Evolutionary conservation across 2,329 filamentous ascomycete species (phyloP), one percentile per base, ranked within the genome.

Genomic region (Phoma sp.): DNA sequence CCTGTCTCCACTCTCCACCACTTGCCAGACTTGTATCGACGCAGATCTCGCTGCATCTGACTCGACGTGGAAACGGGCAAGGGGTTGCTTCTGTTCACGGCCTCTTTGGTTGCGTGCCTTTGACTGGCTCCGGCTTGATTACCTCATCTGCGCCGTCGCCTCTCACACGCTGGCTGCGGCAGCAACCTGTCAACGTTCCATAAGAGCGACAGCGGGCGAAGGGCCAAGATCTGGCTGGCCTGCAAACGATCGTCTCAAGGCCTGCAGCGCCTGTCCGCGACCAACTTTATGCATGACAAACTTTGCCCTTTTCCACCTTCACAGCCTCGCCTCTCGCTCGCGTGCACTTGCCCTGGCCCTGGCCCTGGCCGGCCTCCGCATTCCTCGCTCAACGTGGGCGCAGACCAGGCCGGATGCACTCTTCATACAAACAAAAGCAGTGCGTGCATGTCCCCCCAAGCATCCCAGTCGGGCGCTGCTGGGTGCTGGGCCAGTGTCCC

Each of bases 11-110:
- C 68, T 13, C 12, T 29, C 7, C 6, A 29, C 25, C 9, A 55
- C 57, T 61, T 52, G 50, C 55, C 61, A 57, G 55, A 51, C 62
- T 62, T 43, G 52, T 56, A 58, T 62, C 55, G 64, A 62, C 60
- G 68, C 60, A 65, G 71, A 71, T 66, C 59, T 59, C 61, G 49
- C 66, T 72, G 65, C 65, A 69, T 67, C 64, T 69, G 69, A 72
- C 65, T 69, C 67, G 65, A 61, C 59, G 61, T 61, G 68, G 68
- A 63, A 67, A 63, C 61, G 58, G 43, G 55, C 65, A 69, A 69
- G 62, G 68, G 67, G 62, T 54, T 27, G 40, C 45, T 44, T 62
- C 60, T 67, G 68, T 64, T 63, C 61, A 58, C 64, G 60, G 65
- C 65, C 55, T 55, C 51, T 57, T 68, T 53, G 35, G 66, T 66